Evolutionary conservation across 2,329 filamentous ascomycete species (phyloP).

Genomic region (Arthrobotrys conoides): DNA sequence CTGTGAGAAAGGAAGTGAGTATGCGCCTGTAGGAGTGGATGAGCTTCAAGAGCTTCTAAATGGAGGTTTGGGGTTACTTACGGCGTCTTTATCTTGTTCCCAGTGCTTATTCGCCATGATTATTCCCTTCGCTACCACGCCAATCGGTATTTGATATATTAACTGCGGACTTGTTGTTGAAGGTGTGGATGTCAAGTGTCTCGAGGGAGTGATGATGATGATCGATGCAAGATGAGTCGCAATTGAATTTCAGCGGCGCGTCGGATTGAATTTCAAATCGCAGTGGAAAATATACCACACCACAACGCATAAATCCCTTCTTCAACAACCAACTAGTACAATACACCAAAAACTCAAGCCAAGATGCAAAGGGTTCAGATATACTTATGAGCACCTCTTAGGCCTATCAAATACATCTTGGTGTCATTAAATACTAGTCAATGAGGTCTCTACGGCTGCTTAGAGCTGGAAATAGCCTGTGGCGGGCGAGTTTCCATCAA

Average conservation of each 20-base stretch:
- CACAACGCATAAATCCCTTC: constrained; percentile 53
- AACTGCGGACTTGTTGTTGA: not conserved
- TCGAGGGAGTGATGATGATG: constrained; percentile 5
- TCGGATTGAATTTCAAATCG: constrained; percentile 25
- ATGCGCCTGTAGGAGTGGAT: constrained; percentile 75
- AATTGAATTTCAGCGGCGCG: constrained; percentile 12
- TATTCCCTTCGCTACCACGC: not conserved
- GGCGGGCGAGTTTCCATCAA: constrained; percentile 6
- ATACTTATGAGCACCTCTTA: not conserved
- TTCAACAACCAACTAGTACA: not conserved
- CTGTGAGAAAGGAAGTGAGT: constrained; percentile 47
- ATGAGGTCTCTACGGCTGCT: constrained; percentile 23
- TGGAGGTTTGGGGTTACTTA: constrained; percentile 27
- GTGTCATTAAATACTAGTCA: not conserved
- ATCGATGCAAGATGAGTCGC: constrained; percentile 21
- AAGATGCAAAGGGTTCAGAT: not conserved
- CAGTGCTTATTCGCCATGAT: constrained; percentile 72
- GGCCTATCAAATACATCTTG: not conserved
- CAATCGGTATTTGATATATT: constrained; percentile 2
- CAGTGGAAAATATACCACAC: constrained; percentile 47
- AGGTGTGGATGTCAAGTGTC: not conserved
- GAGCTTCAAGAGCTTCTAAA: constrained; percentile 36
- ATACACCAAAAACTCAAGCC: not conserved
- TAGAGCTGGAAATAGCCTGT: constrained; percentile 7
- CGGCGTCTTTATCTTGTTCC: constrained; percentile 69